phyloP scores from a whole-genome alignment of 495 filamentous ascomycete species.

The Penicillium salamii region DNA sequence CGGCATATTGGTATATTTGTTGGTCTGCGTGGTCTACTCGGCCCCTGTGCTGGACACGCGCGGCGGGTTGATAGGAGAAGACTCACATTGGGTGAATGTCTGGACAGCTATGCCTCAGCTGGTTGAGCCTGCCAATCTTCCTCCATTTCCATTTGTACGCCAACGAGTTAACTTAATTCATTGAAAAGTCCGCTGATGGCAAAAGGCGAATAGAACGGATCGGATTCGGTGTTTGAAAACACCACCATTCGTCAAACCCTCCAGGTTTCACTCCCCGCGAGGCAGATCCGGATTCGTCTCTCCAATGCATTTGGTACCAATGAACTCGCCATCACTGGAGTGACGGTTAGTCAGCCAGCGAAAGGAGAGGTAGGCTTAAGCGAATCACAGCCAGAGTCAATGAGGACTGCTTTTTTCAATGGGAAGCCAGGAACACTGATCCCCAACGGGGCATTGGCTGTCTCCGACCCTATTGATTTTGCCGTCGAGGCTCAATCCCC shows the following conservation, averaged over 20 bases:
- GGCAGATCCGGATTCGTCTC: constrained; percentile 58
- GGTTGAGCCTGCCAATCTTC: constrained; percentile 60
- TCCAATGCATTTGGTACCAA: constrained; percentile 66
- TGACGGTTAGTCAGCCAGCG: constrained; percentile 53
- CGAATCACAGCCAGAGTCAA: constrained; percentile 27
- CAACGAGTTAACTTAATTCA: neutral
- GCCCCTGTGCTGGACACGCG: neutral
- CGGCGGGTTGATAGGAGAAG: neutral
- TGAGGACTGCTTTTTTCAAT: constrained; percentile 44
- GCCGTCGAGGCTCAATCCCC: constrained; percentile 43
- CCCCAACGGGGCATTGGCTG: constrained; percentile 53
- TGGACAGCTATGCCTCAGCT: constrained; percentile 69
- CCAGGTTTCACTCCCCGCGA: constrained; percentile 51
- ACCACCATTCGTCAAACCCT: constrained; percentile 68
- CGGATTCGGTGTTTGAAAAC: constrained; percentile 40
- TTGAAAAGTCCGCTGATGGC: too few relatives aligned
- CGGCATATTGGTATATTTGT: neutral
- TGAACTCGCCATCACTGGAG: constrained; percentile 58
- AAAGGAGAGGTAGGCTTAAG: constrained; percentile 49
- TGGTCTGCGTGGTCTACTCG: neutral
- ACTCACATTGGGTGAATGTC: constrained; percentile 59
- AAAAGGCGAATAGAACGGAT: neutral
- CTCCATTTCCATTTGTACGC: constrained; percentile 57
- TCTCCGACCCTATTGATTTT: constrained; percentile 64
- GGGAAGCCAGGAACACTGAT: constrained; percentile 51